A percentile compares a stretch with the other conserved stretches of the same genome.
Conservation (phyloP, 2,329 filamentous ascomycete species). For the Scedosporium dehoogii region DNA sequence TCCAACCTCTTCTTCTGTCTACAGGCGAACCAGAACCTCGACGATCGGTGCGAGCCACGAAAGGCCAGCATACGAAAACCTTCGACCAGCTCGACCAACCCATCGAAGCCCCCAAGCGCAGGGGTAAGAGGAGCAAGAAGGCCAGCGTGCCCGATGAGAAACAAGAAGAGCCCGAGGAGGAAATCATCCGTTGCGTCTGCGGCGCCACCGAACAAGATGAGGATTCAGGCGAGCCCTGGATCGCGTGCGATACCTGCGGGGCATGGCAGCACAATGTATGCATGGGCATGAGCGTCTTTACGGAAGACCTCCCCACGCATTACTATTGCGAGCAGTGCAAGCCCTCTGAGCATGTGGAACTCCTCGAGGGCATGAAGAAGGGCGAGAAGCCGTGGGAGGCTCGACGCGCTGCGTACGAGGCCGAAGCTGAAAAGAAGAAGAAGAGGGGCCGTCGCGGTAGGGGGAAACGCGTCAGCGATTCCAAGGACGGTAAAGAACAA, state of each 20-base stretch:
- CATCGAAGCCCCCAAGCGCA: conserved; percentile 42
- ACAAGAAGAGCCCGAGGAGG: conserved; percentile 44
- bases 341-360: conserved; percentile 71
- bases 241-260: conserved; percentile 84
- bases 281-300: conserved; percentile 72
- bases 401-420: conserved; percentile 51
- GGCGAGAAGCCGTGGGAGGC: conserved; percentile 85
- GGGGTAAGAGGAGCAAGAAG: conserved; percentile 41
- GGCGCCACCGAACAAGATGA: conserved; percentile 79
- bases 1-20: background rate
- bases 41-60: conserved; percentile 90
- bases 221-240: conserved; percentile 84
- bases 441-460: conserved; percentile 52
- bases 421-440: conserved; percentile 47
- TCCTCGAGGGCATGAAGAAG: conserved; percentile 65
- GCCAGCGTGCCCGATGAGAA: conserved; percentile 38
- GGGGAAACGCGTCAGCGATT: conserved; percentile 56
- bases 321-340: conserved; percentile 91
- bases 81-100: conserved; percentile 64
- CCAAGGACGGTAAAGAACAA: conserved; percentile 29
- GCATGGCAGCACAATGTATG: conserved; percentile 98
- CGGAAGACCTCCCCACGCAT: conserved; percentile 67
- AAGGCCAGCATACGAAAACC: conserved; percentile 87
- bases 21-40: conserved; percentile 62
- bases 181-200: conserved; percentile 87